A percentile compares a stretch with the other conserved stretches of the same genome.
Evolutionary conservation across 139 green algal genomes (phyloP).

Genomic region (Micromonas commoda): DNA sequence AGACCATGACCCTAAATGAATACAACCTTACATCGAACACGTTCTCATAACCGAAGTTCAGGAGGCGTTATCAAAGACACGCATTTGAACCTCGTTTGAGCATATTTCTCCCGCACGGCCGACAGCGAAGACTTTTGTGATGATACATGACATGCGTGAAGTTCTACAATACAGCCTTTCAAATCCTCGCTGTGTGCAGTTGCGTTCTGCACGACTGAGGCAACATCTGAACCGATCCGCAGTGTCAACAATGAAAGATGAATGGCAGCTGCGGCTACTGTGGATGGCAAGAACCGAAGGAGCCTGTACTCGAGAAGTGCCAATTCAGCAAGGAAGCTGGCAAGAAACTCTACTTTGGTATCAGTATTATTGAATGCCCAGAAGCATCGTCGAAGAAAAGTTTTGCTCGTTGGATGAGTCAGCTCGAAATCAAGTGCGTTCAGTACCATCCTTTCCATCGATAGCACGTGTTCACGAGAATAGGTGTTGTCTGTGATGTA

Average conservation of each 20-base stretch:
- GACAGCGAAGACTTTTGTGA: background rate
- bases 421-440: constrained; percentile 80
- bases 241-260: constrained; percentile 3
- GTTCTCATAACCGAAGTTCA: background rate
- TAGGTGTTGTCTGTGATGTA: constrained; percentile 99
- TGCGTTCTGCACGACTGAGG: background rate
- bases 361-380: constrained; percentile 27
- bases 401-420: constrained; percentile 80
- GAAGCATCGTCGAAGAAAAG: constrained; percentile 72
- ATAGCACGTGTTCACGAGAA: constrained; percentile 68
- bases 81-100: background rate
- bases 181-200: background rate
- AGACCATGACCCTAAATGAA: background rate
- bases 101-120: background rate
- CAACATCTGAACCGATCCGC: too few species aligned
- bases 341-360: constrained; percentile 59
- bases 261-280: constrained; percentile 7
- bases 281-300: constrained; percentile 55
- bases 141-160: background rate
- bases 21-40: background rate
- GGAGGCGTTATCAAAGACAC: background rate
- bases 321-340: constrained; percentile 82
- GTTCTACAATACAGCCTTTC: background rate
- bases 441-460: constrained; percentile 78
- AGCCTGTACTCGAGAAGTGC: constrained; percentile 76